phyloP scores from a whole-genome alignment of 768 basidiomycete genomes.

The Tremella mesenterica region DNA sequence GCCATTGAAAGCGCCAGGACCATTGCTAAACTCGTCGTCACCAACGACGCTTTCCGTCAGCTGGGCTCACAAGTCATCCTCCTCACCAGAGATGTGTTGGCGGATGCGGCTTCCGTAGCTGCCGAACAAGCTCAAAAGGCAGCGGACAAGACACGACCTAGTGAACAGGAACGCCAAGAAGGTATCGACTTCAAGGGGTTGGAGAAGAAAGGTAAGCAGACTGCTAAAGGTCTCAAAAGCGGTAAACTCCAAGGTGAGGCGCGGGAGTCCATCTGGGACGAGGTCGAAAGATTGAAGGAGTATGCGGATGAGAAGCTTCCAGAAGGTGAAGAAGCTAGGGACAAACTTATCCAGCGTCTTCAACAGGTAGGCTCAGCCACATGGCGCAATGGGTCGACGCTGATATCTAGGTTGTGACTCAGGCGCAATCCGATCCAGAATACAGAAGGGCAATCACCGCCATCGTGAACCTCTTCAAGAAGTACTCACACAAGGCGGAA shows the following conservation, averaged over 20 bases:
- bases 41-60: constrained; percentile 43
- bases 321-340: constrained; percentile 44
- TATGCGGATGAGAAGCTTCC: constrained; percentile 46
- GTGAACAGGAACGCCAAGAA: constrained; percentile 37
- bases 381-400: too few species aligned
- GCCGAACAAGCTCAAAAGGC: constrained; percentile 44
- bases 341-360: constrained; percentile 43
- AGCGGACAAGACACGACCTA: constrained; percentile 33
- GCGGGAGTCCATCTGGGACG: constrained; percentile 34
- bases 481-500: constrained; percentile 45
- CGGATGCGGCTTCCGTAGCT: constrained; percentile 43
- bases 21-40: constrained; percentile 43
- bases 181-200: constrained; percentile 42
- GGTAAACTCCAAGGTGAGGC: constrained; percentile 44
- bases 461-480: constrained; percentile 43
- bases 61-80: constrained; percentile 43
- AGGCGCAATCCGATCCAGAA: constrained; percentile 43
- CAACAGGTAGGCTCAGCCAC: too few species aligned
- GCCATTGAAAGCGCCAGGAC: constrained; percentile 41
- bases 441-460: constrained; percentile 45
- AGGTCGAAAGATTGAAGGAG: constrained; percentile 29
- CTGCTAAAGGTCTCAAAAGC: constrained; percentile 35
- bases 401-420: too few species aligned
- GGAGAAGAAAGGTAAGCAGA: constrained; percentile 41
- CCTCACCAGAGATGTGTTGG: constrained; percentile 45